These are phyloP conservation scores for Cerrena zonata DNA, from an alignment of 1,284 basidiomycete species.

Conservation along the genomic window DNA sequence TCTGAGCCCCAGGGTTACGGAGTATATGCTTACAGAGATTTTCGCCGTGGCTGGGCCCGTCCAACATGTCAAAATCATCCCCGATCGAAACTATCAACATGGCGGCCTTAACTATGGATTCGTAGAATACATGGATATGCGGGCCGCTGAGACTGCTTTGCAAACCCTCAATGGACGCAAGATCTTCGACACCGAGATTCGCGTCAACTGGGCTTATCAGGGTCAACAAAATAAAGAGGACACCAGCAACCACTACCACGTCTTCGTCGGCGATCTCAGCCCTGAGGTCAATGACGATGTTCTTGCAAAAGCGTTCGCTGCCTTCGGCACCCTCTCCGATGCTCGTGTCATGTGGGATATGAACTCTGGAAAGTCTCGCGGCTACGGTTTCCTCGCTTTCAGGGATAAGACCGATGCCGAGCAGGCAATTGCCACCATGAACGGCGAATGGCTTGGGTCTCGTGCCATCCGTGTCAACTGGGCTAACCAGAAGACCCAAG, in stretches of 20 bases:
- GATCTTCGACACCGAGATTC: conserved; percentile 95
- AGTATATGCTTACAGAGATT: conserved; percentile 93
- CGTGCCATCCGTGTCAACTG: conserved; percentile 98
- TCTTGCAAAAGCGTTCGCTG: conserved; percentile 89
- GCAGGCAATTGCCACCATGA: conserved; percentile 97
- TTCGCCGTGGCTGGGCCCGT: conserved; percentile 93
- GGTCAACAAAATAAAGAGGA: conserved; percentile 95
- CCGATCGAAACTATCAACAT: conserved; percentile 95
- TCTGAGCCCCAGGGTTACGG: conserved; percentile 86
- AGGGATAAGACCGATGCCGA: conserved; percentile 96
- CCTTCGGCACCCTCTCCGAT: conserved; percentile 91
- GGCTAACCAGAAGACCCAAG: conserved; percentile 98
- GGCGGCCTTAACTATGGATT: conserved; percentile 98
- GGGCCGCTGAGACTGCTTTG: conserved; percentile 91
- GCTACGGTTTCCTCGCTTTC: conserved; percentile 90
- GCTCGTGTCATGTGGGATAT: conserved; percentile 99
- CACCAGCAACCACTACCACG: conserved; percentile 91
- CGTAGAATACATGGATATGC: conserved; percentile 96
- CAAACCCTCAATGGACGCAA: conserved; percentile 95
- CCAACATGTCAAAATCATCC: conserved; percentile 97
- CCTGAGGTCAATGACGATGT: conserved; percentile 98
- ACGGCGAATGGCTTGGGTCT: conserved; percentile 97
- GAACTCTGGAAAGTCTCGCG: conserved; percentile 95
- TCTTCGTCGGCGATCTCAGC: conserved; percentile 96
- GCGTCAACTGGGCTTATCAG: conserved; percentile 98